A percentile compares a stretch with the other conserved stretches of the same genome.
phyloP scores from a whole-genome alignment of 352 stramenopile species.

The Phytopythium vexans region DNA sequence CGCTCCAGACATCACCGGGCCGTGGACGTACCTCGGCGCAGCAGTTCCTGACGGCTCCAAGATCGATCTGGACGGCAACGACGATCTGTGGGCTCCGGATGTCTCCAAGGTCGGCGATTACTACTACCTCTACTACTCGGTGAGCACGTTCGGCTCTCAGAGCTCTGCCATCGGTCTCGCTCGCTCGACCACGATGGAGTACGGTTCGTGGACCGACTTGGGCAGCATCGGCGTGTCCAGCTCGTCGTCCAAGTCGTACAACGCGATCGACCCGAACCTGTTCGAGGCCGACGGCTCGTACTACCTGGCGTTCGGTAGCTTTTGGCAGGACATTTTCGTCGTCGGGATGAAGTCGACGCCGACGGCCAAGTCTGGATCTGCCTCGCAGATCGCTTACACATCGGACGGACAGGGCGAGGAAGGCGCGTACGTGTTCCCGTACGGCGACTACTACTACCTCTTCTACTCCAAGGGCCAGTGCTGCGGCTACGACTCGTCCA shows the following conservation, averaged over 20 bases:
- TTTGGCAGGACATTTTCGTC: conserved; percentile 21
- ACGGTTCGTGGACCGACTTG: conserved; percentile 31
- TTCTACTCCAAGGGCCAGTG: conserved; percentile 27
- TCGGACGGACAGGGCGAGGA: conserved; percentile 9
- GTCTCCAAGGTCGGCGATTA: conserved; percentile 31
- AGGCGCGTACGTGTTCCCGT: conserved; percentile 20
- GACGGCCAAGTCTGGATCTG: conserved; percentile 9
- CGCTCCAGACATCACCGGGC: conserved; percentile 13
- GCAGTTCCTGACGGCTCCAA: conserved; percentile 14
- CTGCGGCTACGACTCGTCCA: conserved; percentile 8
- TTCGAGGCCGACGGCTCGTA: conserved; percentile 23
- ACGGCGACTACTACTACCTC: conserved; percentile 25
- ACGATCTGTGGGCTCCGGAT: conserved; percentile 28
- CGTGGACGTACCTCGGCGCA: conserved; percentile 23
- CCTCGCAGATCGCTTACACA: not conserved
- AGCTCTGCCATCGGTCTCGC: conserved; percentile 34
- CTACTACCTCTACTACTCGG: conserved; percentile 60
- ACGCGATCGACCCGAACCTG: conserved; percentile 41
- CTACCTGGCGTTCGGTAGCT: conserved; percentile 45
- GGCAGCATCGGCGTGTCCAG: conserved; percentile 27
- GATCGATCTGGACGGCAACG: conserved; percentile 17
- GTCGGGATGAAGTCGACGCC: conserved; percentile 22
- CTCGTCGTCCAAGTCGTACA: conserved; percentile 25
- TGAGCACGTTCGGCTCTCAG: conserved; percentile 42
- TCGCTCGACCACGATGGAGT: conserved; percentile 35